A percentile compares a stretch with the other conserved stretches of the same genome.
These are phyloP conservation scores for Tricladium varicosporioides DNA, from an alignment of 2,329 filamentous ascomycete genomes.

Conservation along the genomic window DNA sequence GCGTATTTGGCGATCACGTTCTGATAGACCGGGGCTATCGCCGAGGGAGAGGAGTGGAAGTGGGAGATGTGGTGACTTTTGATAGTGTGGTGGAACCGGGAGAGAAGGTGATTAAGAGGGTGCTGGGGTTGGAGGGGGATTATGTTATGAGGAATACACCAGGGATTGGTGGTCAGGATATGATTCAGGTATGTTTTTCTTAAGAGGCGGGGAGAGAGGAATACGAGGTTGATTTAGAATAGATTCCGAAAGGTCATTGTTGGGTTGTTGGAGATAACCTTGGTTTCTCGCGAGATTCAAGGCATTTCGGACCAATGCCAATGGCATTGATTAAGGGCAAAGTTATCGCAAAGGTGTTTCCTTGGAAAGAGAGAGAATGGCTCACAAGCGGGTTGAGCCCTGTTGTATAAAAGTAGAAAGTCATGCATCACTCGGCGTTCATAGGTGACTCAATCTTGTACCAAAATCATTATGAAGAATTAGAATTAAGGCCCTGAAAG, in stretches of 20 bases:
- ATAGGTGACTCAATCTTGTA: not conserved
- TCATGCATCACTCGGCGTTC: not conserved
- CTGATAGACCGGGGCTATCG: constrained; percentile 67
- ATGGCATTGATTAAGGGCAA: constrained; percentile 83
- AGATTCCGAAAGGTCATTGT: constrained; percentile 90
- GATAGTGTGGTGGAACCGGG: constrained; percentile 67
- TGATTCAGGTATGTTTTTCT: constrained; percentile 60
- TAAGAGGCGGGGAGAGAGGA: too few relatives aligned
- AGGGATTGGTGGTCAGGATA: constrained; percentile 37
- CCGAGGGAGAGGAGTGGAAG: constrained; percentile 61
- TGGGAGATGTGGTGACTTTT: constrained; percentile 86
- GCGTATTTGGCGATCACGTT: constrained; percentile 64
- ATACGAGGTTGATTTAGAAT: constrained; percentile 3
- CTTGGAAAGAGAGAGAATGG: constrained; percentile 50
- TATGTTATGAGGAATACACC: constrained; percentile 69
- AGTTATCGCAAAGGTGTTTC: constrained; percentile 61
- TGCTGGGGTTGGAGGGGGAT: constrained; percentile 48
- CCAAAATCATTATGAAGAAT: not conserved
- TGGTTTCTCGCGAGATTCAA: constrained; percentile 78
- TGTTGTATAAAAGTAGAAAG: constrained; percentile 6
- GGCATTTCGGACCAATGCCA: constrained; percentile 82
- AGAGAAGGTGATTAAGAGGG: constrained; percentile 68
- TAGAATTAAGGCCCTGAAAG: constrained; percentile 1
- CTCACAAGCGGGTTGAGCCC: constrained; percentile 45
- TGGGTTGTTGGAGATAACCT: constrained; percentile 91